Evolutionary conservation across 768 basidiomycete genomes (phyloP).

Genomic region (Multifurca ochricompacta): DNA sequence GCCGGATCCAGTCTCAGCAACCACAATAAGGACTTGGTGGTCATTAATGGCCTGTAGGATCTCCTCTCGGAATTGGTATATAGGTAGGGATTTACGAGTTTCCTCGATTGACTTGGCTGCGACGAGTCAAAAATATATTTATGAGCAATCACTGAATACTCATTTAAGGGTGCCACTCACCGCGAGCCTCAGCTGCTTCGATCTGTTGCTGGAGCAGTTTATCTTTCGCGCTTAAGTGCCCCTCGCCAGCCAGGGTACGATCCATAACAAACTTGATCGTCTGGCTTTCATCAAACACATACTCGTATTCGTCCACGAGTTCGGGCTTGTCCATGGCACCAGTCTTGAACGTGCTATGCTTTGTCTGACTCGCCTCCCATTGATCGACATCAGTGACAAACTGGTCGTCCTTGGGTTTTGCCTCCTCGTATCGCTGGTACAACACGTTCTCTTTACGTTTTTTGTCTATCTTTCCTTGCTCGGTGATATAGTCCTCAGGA

Average conservation of each 20-base stretch:
- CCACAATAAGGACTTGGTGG: conserved; percentile 93
- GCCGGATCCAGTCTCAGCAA: conserved; percentile 97
- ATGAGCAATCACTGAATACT: conserved; percentile 6
- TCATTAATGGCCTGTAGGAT: conserved; percentile 83
- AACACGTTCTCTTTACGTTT: conserved; percentile 91
- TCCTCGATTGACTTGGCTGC: conserved; percentile 86
- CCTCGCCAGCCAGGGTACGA: conserved; percentile 53
- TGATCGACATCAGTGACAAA: conserved; percentile 97
- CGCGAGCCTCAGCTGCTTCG: conserved; percentile 83
- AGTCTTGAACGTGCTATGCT: conserved; percentile 80
- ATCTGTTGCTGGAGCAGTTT: conserved; percentile 80
- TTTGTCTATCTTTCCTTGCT: conserved; percentile 96
- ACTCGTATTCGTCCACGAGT: conserved; percentile 83
- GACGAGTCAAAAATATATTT: not conserved
- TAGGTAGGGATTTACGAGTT: conserved; percentile 87
- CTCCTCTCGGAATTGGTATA: conserved; percentile 81
- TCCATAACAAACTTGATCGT: conserved; percentile 95
- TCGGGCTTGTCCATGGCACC: conserved; percentile 89
- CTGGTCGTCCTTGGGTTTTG: conserved; percentile 83
- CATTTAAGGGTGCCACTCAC: conserved; percentile 37
- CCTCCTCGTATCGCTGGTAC: conserved; percentile 93
- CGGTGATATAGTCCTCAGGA: conserved; percentile 97
- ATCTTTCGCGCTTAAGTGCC: conserved; percentile 75
- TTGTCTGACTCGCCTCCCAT: conserved; percentile 91
- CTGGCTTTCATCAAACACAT: conserved; percentile 97